Evolutionary conservation across 2,329 filamentous ascomycete genomes (phyloP).

Genomic region (Exophiala sp.): DNA sequence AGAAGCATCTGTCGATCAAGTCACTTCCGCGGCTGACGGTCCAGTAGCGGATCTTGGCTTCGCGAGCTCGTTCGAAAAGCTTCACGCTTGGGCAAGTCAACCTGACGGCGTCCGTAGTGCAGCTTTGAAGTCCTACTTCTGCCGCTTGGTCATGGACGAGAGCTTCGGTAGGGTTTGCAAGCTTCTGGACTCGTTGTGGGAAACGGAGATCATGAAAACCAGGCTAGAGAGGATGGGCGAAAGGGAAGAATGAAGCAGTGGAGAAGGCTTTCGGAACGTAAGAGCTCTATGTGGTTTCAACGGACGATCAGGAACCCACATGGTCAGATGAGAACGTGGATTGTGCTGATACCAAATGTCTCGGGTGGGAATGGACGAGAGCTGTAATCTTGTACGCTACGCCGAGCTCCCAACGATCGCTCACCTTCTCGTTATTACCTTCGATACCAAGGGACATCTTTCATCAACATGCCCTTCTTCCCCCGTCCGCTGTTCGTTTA

Average conservation of each 20-base stretch:
- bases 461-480: no score
- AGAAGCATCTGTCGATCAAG: no score
- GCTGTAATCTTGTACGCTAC: no score
- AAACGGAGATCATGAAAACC: constrained; percentile 12
- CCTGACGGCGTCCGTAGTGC: background rate
- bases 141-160: constrained; percentile 40
- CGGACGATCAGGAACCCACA: no score
- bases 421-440: no score
- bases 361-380: no score
- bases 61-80: background rate
- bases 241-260: background rate
- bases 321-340: no score
- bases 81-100: constrained; percentile 1
- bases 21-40: background rate
- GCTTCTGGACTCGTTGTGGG: constrained; percentile 41
- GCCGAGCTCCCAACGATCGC: no score
- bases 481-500: no score
- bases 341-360: no score
- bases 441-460: no score
- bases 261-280: background rate
- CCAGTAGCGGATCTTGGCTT: background rate
- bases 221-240: background rate
- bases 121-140: constrained; percentile 37
- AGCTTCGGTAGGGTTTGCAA: constrained; percentile 39
- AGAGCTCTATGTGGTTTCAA: background rate